Base-by-base conservation (phyloP, 495 filamentous ascomycete genomes). In the Daldinia decipiens region DNA sequence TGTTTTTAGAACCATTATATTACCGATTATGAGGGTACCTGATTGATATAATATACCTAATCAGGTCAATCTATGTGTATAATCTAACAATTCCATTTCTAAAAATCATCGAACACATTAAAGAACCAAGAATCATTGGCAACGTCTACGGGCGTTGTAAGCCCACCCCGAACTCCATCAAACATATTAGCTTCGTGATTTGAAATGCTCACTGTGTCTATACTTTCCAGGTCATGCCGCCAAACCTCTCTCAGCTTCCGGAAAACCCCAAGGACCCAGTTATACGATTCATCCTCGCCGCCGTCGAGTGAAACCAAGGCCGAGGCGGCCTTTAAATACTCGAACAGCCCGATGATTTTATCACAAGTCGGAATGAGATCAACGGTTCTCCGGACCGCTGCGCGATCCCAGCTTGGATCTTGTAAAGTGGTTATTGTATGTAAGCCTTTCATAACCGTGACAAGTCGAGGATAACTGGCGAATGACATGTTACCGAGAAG, bases 221-320 rank as follows among this genome's bases (percentile, higher is more conserved):
- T 8, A 17, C 7, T 40, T 17, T 40, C 39, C 2, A 40, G 13
- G n/a, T 40, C 39, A 40, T 40, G 7, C 15, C 17, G 62, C 62
- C 58, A 67, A 5, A 29, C 32, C 27, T 51, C 51, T 21, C 34
- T 66, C 68, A 62, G 34, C 29, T 63, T 66, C 51, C 62, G 52
- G 19, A 67, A 66, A n/a, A 71, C 34, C 1, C 53, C 24, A 0
- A 67, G 50, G 27, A 57, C 62, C 50, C 62, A 52, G 26, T 59
- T 62, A 24, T 71, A 38, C 1, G 58, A 43, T 67, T 67, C 62
- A 39, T 71, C 62, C 21, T 60, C 62, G 17, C 68, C 62, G 26
- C 55, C 68, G 36, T 66, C 62, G 2, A 43, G 43, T 1, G 68
- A 24, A n/a, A 45, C 52, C 12, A 65, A 29, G 15, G 58, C 43